phyloP scores from a whole-genome alignment of 2,329 filamentous ascomycete species.

The Byssothecium circinans region DNA sequence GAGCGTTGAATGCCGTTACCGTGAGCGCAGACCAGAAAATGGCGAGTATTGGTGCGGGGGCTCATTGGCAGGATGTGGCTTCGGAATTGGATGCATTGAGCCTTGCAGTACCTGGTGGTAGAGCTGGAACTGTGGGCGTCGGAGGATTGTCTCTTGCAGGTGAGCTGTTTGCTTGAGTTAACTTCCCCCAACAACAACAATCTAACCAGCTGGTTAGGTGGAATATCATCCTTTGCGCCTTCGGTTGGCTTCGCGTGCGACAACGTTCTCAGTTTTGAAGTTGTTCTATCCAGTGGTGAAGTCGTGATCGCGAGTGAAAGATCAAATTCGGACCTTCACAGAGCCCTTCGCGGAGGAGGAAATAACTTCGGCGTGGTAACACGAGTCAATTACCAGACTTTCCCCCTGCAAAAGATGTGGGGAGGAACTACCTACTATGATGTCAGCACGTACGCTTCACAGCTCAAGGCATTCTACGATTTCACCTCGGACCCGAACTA shows the following conservation, averaged over 20 bases:
- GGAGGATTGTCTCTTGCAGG: constrained; percentile 4
- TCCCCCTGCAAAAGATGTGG: constrained; percentile 12
- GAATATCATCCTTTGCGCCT: constrained; percentile 10
- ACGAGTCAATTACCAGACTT: constrained; percentile 8
- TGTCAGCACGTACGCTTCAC: background rate
- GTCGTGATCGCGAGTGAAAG: constrained; percentile 3
- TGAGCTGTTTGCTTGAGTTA: background rate
- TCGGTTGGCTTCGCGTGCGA: constrained; percentile 7
- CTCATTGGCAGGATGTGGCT: background rate
- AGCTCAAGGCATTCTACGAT: background rate
- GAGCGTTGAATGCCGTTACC: constrained; percentile 3
- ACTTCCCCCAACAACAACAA: background rate
- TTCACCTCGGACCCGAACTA: background rate
- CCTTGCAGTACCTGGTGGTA: constrained; percentile 1
- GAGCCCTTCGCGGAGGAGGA: constrained; percentile 27
- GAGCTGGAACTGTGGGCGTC: constrained; percentile 3
- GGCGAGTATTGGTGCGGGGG: constrained; percentile 2
- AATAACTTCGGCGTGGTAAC: constrained; percentile 22
- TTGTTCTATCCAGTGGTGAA: constrained; percentile 39
- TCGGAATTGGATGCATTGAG: background rate
- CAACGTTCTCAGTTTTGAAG: constrained; percentile 21
- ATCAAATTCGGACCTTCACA: constrained; percentile 22
- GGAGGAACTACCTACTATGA: constrained; percentile 3
- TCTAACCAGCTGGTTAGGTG: too few relatives aligned
- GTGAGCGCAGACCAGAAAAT: constrained; percentile 1